phyloP scores from a whole-genome alignment of 345 rosid genomes.

The Arabis alpina region DNA sequence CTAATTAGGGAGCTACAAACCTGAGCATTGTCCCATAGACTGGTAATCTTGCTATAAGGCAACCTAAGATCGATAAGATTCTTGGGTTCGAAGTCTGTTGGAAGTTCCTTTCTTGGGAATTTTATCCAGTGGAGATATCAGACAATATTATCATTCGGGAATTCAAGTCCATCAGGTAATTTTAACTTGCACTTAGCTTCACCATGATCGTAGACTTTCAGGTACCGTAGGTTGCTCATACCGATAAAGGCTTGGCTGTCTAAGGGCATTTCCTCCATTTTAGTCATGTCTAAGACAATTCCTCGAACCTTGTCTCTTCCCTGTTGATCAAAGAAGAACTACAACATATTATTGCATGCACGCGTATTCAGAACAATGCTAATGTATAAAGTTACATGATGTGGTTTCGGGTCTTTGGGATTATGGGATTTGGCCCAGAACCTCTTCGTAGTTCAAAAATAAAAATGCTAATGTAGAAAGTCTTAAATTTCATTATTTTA shows the following conservation, averaged over 20 bases:
- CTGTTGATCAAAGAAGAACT: conserved; percentile 22
- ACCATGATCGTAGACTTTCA: conserved; percentile 23
- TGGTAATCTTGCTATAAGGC: conserved; percentile 10
- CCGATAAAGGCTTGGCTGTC: background rate
- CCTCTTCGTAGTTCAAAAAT: too few species aligned
- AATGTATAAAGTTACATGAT: background rate
- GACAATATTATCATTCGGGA: conserved; percentile 11
- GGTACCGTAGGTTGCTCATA: conserved; percentile 31
- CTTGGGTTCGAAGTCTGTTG: conserved; percentile 16
- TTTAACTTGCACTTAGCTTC: background rate
- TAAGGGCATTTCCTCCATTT: conserved; percentile 9
- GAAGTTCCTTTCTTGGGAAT: conserved; percentile 29
- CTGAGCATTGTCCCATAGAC: conserved; percentile 25
- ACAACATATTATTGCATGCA: background rate
- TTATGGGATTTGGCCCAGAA: too few species aligned
- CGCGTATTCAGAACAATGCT: background rate
- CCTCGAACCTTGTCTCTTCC: conserved; percentile 35
- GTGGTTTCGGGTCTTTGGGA: too few species aligned
- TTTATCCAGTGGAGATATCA: conserved; percentile 26
- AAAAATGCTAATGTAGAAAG: background rate
- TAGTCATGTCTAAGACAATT: conserved; percentile 12
- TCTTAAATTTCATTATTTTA: background rate
- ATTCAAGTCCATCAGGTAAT: conserved; percentile 12
- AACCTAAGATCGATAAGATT: conserved; percentile 29
- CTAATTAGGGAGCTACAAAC: background rate